These are phyloP conservation scores for Metarhizium humberi DNA, from an alignment of 2,329 filamentous ascomycete species.

Conservation along the genomic window DNA sequence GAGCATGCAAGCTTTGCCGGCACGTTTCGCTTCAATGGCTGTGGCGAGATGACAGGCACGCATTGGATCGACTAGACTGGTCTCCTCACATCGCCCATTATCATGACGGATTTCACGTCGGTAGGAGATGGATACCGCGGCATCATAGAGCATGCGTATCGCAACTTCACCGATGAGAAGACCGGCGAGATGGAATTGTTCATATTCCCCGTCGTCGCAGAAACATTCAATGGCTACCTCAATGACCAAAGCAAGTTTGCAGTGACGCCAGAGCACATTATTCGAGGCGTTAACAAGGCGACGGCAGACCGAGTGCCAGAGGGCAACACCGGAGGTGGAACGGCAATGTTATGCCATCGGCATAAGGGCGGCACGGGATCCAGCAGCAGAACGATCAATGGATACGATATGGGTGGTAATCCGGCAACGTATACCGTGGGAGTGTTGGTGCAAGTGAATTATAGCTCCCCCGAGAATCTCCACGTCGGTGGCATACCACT, in stretches of 20 bases:
- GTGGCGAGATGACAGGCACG: constrained; percentile 51
- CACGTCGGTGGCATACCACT: constrained; percentile 52
- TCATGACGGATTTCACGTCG: constrained; percentile 49
- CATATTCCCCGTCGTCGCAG: constrained; percentile 47
- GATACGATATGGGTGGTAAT: constrained; percentile 23
- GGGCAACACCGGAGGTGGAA: constrained; percentile 57
- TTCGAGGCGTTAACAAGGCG: constrained; percentile 42
- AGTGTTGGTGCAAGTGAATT: constrained; percentile 57
- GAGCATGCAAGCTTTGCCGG: constrained; percentile 34
- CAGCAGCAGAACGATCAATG: constrained; percentile 45
- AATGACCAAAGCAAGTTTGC: constrained; percentile 47
- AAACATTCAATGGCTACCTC: constrained; percentile 55
- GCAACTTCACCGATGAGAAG: constrained; percentile 32
- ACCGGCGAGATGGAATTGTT: constrained; percentile 40
- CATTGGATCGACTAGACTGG: constrained; percentile 56
- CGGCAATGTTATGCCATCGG: constrained; percentile 56
- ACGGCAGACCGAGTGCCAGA: constrained; percentile 43
- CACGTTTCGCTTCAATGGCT: constrained; percentile 53
- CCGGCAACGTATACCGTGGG: constrained; percentile 46
- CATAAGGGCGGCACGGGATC: constrained; percentile 61
- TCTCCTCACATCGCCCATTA: constrained; percentile 46
- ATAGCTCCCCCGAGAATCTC: constrained; percentile 47
- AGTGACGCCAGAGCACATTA: constrained; percentile 43
- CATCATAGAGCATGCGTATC: constrained; percentile 45
- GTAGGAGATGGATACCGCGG: constrained; percentile 47